Evolutionary conservation across 2,329 filamentous ascomycete species (phyloP).

Genomic region (Cadophora sp.): DNA sequence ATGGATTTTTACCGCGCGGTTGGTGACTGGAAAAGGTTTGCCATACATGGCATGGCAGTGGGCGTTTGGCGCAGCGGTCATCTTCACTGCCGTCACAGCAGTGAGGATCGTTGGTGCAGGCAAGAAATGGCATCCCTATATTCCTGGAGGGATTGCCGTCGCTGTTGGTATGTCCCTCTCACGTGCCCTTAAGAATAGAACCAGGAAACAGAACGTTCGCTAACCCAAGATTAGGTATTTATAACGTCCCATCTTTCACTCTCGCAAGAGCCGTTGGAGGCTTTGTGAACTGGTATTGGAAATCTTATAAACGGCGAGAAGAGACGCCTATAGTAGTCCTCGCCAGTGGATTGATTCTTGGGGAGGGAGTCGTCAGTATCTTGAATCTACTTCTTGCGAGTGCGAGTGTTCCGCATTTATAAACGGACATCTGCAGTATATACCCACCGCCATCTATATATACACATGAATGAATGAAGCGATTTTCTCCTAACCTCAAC

Average conservation of each 20-base stretch:
- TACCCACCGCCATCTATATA: slow-evolving; percentile 2
- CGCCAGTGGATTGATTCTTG: slow-evolving; percentile 87
- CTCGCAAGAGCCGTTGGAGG: slow-evolving; percentile 87
- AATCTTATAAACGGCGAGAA: slow-evolving; percentile 55
- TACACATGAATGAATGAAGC: neutral
- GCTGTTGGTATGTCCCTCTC: slow-evolving; percentile 73
- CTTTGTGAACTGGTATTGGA: slow-evolving; percentile 80
- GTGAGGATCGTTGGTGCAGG: slow-evolving; percentile 64
- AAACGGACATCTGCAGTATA: slow-evolving; percentile 11
- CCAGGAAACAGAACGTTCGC: neutral
- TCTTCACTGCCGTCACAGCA: slow-evolving; percentile 77
- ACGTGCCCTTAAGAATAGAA: slow-evolving; percentile 13
- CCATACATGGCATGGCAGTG: slow-evolving; percentile 84
- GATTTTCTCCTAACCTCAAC: neutral
- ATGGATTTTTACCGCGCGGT: slow-evolving; percentile 94
- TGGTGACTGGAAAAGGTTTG: slow-evolving; percentile 90
- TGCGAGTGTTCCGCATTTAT: slow-evolving; percentile 74
- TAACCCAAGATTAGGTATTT: slow-evolving; percentile 71
- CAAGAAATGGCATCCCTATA: slow-evolving; percentile 72
- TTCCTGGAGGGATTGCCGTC: slow-evolving; percentile 94
- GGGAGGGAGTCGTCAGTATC: slow-evolving; percentile 91
- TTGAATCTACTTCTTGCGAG: slow-evolving; percentile 86
- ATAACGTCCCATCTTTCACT: slow-evolving; percentile 96
- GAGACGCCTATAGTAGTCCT: slow-evolving; percentile 88
- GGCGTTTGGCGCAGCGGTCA: slow-evolving; percentile 73